A percentile compares a stretch with the other conserved stretches of the same genome.
phyloP scores from a whole-genome alignment of 2,329 filamentous ascomycete species.

The Cordyceps pruinosa region DNA sequence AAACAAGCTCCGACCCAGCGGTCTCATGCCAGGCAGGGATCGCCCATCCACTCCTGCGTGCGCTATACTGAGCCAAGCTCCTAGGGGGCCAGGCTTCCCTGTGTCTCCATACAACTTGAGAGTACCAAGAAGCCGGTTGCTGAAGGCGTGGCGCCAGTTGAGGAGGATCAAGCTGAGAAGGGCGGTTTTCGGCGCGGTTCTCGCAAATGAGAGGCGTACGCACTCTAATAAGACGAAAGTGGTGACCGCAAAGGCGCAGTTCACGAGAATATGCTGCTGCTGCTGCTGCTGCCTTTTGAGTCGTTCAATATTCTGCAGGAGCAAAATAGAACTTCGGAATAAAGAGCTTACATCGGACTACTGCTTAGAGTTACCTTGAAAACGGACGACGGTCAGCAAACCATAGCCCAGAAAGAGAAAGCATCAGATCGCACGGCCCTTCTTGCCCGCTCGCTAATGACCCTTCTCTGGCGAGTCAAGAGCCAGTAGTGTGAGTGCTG shows the following conservation, averaged over 20 bases:
- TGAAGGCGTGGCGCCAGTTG: not conserved
- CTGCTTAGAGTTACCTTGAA: slow-evolving; percentile 2
- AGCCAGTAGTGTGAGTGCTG: not conserved
- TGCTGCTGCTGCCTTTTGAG: not conserved
- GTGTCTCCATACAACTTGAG: not conserved
- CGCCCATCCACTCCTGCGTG: not conserved
- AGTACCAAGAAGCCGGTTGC: not conserved
- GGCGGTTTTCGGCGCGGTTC: not conserved
- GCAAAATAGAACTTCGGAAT: not conserved
- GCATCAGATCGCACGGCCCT: slow-evolving; percentile 5
- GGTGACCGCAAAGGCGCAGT: not conserved
- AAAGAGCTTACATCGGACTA: not conserved
- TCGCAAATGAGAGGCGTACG: slow-evolving; percentile 7
- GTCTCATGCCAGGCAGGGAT: not conserved
- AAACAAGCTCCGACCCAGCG: not conserved
- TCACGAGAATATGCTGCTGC: not conserved
- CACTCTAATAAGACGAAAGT: too few relatives aligned
- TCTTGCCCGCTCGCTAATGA: not conserved
- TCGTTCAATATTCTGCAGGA: too few relatives aligned
- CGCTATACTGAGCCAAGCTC: not conserved
- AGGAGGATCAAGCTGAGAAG: not conserved
- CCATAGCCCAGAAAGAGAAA: not conserved
- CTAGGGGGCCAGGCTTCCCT: not conserved
- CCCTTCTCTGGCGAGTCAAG: slow-evolving; percentile 1
- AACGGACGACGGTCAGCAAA: not conserved